These are phyloP conservation scores for Arxiozyma heterogenica DNA, from an alignment of 1,139 yeast species.

Conservation along the genomic window DNA sequence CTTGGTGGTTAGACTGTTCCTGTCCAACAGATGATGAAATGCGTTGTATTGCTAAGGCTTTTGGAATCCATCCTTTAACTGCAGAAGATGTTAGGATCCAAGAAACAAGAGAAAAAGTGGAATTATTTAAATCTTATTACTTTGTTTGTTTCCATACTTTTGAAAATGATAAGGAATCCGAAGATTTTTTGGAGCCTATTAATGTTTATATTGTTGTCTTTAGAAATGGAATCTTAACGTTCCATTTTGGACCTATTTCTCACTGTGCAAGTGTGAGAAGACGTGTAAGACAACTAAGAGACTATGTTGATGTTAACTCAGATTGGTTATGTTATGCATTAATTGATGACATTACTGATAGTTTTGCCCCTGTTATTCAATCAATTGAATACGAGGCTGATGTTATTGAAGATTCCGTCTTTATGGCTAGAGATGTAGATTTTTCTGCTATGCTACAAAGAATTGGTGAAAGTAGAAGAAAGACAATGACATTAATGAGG, in stretches of 20 bases:
- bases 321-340: constrained; percentile 94
- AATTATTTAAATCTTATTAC: constrained; percentile 62
- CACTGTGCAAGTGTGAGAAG: constrained; percentile 85
- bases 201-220: constrained; percentile 84
- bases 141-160: constrained; percentile 79
- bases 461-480: constrained; percentile 82
- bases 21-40: constrained; percentile 64
- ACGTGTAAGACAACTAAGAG: constrained; percentile 83
- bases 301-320: constrained; percentile 76
- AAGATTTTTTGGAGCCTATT: constrained; percentile 77
- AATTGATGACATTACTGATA: constrained; percentile 89
- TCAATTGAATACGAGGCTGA: constrained; percentile 87
- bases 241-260: constrained; percentile 73
- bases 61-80: constrained; percentile 77
- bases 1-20: constrained; percentile 72
- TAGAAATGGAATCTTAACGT: constrained; percentile 71
- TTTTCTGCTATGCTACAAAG: constrained; percentile 65
- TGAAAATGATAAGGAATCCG: constrained; percentile 66
- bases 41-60: constrained; percentile 56
- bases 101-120: constrained; percentile 80
- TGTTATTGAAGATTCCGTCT: constrained; percentile 79
- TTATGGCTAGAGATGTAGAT: constrained; percentile 52
- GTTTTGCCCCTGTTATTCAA: constrained; percentile 83
- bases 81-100: constrained; percentile 81
- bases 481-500: constrained; percentile 88